These are phyloP conservation scores for Astrephomene gubernaculifera DNA, from an alignment of 139 green algal species.

Conservation along the genomic window DNA sequence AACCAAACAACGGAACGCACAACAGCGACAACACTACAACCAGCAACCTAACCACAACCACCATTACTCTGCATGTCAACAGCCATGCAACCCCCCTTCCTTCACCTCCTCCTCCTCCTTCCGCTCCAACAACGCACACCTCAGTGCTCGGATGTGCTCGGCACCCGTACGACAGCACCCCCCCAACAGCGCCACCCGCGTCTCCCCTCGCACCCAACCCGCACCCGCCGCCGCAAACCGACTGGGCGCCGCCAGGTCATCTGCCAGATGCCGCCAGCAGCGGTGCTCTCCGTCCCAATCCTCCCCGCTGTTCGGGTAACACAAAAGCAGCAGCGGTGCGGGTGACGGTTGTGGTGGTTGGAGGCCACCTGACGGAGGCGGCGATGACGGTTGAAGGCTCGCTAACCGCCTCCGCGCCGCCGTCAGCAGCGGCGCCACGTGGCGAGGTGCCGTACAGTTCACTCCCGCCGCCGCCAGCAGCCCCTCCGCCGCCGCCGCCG, in stretches of 20 bases:
- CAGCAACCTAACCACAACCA: too few relatives aligned
- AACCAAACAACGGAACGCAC: too few relatives aligned
- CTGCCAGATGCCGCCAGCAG: conserved; percentile 37
- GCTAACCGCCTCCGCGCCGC: neutral
- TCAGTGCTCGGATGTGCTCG: conserved; percentile 31
- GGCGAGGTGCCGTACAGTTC: conserved; percentile 52
- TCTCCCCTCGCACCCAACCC: conserved; percentile 24
- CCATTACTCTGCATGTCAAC: too few relatives aligned
- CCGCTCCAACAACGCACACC: neutral
- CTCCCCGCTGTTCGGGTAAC: conserved; percentile 58
- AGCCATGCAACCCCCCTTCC: too few relatives aligned
- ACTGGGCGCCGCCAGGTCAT: neutral
- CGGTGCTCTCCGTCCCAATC: conserved; percentile 38
- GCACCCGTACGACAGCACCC: conserved; percentile 51
- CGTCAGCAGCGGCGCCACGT: conserved; percentile 37
- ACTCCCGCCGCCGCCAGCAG: conserved; percentile 46
- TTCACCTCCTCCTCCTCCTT: too few relatives aligned
- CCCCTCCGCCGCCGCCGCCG: conserved; percentile 6
- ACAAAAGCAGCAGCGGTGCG: conserved; percentile 40
- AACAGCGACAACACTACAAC: too few relatives aligned
- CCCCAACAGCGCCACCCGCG: conserved; percentile 33
- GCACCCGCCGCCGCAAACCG: conserved; percentile 31
- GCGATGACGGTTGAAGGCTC: too few relatives aligned
- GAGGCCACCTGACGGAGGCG: neutral
- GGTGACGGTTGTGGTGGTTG: neutral